Evolutionary conservation across 2,329 filamentous ascomycete species (phyloP).

Genomic region (Colletotrichum musae): DNA sequence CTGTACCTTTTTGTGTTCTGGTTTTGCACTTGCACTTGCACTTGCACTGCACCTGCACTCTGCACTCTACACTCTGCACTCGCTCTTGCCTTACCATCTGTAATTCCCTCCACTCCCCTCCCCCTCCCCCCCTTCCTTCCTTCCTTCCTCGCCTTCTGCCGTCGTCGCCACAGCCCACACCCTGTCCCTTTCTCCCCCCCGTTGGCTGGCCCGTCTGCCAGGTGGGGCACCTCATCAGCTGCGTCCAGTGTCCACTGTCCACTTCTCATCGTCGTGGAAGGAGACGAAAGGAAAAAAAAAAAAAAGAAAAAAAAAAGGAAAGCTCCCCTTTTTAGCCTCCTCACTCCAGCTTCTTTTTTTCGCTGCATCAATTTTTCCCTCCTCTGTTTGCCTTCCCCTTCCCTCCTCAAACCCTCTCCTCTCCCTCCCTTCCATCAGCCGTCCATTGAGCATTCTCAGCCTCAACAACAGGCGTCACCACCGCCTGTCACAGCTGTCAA

Average conservation of each 20-base stretch:
- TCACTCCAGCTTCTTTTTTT: slow-evolving; percentile 39
- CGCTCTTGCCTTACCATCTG: not conserved
- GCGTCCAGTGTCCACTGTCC: slow-evolving; percentile 29
- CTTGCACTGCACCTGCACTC: no score
- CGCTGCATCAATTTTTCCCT: slow-evolving; percentile 33
- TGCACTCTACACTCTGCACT: no score
- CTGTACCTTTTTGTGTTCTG: no score
- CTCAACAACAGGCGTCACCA: slow-evolving; percentile 24
- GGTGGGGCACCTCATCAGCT: slow-evolving; percentile 37
- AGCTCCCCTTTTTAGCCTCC: slow-evolving; percentile 40
- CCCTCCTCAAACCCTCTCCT: slow-evolving; percentile 38
- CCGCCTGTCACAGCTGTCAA: slow-evolving; percentile 20
- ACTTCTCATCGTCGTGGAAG: slow-evolving; percentile 32
- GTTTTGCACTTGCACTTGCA: no score
- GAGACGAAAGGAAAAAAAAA: slow-evolving; percentile 1
- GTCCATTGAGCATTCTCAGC: slow-evolving; percentile 19
- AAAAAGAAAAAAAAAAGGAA: slow-evolving; percentile 33
- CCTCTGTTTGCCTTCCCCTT: slow-evolving; percentile 35
- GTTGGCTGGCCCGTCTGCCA: slow-evolving; percentile 33
- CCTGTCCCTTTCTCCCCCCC: slow-evolving; percentile 11
- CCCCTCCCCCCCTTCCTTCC: slow-evolving; percentile 12
- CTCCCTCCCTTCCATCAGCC: slow-evolving; percentile 29
- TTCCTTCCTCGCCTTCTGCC: slow-evolving; percentile 34
- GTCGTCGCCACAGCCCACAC: slow-evolving; percentile 30
- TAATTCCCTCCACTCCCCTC: slow-evolving; percentile 14